A percentile compares a stretch with the other conserved stretches of the same genome.
Conservation (phyloP, 2,329 filamentous ascomycete genomes). For the Aureobasidium melanogenum region DNA sequence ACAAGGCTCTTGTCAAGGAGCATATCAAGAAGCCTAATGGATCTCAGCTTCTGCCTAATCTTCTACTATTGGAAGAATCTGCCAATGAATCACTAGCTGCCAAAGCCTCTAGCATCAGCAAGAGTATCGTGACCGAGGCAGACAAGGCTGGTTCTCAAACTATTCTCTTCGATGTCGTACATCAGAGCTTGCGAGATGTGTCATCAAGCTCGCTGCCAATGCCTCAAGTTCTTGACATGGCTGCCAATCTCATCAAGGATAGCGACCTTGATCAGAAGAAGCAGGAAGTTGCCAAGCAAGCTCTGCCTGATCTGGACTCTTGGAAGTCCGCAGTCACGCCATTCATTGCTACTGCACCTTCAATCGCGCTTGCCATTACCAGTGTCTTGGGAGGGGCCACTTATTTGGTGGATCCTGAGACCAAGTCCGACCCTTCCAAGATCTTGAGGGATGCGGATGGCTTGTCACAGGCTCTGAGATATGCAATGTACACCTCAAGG, state of each 20-base stretch:
- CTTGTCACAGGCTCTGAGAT: constrained; percentile 63
- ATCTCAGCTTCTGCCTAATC: constrained; percentile 40
- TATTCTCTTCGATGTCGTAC: constrained; percentile 44
- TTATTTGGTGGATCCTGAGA: constrained; percentile 45
- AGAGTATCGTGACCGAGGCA: constrained; percentile 6
- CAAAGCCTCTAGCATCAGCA: constrained; percentile 24
- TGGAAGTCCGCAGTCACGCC: constrained; percentile 58
- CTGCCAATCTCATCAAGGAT: constrained; percentile 38
- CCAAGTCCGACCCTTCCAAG: not conserved
- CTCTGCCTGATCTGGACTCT: constrained; percentile 30
- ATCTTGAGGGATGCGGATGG: constrained; percentile 57
- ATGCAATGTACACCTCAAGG: constrained; percentile 60
- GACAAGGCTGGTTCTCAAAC: constrained; percentile 29
- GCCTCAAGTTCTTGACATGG: constrained; percentile 48
- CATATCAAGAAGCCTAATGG: constrained; percentile 35
- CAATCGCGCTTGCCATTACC: constrained; percentile 62
- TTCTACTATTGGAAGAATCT: constrained; percentile 47
- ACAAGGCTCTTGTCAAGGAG: constrained; percentile 32
- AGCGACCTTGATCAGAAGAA: constrained; percentile 12
- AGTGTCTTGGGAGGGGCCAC: constrained; percentile 63
- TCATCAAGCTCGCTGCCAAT: constrained; percentile 37
- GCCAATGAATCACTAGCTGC: constrained; percentile 42
- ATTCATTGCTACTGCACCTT: constrained; percentile 46
- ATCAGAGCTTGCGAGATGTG: constrained; percentile 41
- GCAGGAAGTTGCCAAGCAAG: constrained; percentile 14